phyloP scores from a whole-genome alignment of 2,329 filamentous ascomycete species.

The Coniochaeta sp. region DNA sequence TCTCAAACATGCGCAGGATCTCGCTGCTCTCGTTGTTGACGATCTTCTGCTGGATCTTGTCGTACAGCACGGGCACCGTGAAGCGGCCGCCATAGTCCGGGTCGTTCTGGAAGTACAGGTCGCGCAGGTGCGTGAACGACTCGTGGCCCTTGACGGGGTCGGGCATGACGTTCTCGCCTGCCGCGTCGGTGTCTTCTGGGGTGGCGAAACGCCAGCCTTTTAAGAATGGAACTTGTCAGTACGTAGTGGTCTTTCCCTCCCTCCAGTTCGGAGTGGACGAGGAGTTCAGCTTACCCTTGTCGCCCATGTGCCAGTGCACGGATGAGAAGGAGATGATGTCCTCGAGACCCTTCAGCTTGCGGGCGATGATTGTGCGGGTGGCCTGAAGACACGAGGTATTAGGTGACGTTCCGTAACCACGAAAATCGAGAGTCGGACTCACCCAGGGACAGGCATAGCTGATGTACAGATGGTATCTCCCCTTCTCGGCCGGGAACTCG shows the following conservation, averaged over 20 bases:
- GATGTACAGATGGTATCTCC: constrained; percentile 89
- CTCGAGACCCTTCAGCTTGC: constrained; percentile 87
- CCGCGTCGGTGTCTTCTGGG: constrained; percentile 44
- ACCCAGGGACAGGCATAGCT: constrained; percentile 92
- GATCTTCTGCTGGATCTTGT: constrained; percentile 67
- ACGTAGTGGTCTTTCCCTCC: background rate
- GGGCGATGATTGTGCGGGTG: constrained; percentile 77
- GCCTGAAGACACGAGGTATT: constrained; percentile 39
- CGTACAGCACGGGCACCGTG: constrained; percentile 82
- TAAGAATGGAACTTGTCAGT: constrained; percentile 7
- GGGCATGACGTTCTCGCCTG: constrained; percentile 57
- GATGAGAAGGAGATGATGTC: constrained; percentile 70
- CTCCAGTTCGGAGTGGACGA: background rate
- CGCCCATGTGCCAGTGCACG: constrained; percentile 86
- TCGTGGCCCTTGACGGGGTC: constrained; percentile 65
- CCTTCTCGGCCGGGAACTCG: constrained; percentile 77
- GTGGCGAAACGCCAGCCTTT: constrained; percentile 84
- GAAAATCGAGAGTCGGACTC: constrained; percentile 10
- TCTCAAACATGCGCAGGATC: constrained; percentile 85
- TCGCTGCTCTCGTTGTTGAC: constrained; percentile 91
- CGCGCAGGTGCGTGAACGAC: constrained; percentile 59
- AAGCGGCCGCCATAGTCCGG: constrained; percentile 70
- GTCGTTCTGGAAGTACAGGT: constrained; percentile 74
- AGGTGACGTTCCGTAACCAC: background rate
- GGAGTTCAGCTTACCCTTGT: constrained; percentile 35